phyloP scores from a whole-genome alignment of 2,329 filamentous ascomycete genomes.

The Colletotrichum sp. region DNA sequence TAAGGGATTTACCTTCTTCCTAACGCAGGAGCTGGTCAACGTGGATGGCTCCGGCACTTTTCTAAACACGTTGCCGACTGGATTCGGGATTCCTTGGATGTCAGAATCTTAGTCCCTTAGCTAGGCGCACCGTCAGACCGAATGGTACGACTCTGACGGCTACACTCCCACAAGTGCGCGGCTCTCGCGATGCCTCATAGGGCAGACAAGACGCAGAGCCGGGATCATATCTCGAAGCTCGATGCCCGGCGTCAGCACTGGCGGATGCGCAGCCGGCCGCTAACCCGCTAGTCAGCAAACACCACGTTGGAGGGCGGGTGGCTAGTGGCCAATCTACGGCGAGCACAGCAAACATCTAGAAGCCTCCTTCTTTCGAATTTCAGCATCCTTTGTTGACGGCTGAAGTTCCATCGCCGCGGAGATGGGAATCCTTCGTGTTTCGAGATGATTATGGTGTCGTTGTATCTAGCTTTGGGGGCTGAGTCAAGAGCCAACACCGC shows the following conservation, averaged over 20 bases:
- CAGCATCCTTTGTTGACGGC: background rate
- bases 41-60: background rate
- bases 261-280: background rate
- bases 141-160: conserved; percentile 9
- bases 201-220: background rate
- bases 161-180: background rate
- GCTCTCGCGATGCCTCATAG: background rate
- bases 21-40: background rate
- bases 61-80: background rate
- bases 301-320: background rate
- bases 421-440: background rate
- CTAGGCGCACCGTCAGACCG: background rate
- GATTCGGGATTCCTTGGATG: background rate
- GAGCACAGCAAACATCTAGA: background rate
- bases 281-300: background rate
- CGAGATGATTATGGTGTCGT: background rate
- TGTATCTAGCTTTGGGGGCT: background rate
- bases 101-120: background rate
- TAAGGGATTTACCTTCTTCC: background rate
- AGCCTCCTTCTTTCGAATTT: background rate
- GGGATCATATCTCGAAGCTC: background rate
- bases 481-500: background rate
- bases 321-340: background rate
- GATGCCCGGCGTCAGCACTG: background rate
- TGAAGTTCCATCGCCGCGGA: background rate